Evolutionary conservation across 176 grass and related monocot species (phyloP).

Genomic region (Rhynchospora pubera): DNA sequence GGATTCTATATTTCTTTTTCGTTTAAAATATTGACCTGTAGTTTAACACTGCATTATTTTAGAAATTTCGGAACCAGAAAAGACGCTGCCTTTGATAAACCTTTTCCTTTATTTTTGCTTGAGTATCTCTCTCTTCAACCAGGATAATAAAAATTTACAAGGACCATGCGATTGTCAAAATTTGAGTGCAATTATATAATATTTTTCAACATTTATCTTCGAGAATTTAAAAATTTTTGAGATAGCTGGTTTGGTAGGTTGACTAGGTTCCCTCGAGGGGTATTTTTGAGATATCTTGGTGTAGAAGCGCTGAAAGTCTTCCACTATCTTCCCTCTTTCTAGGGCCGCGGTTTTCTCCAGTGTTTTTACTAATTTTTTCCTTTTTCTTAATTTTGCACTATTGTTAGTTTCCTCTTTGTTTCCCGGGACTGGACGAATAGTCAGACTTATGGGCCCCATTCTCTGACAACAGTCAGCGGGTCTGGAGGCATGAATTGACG

Average conservation of each 20-base stretch:
- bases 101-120: background rate
- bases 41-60: background rate
- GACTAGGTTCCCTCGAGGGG: background rate
- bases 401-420: background rate
- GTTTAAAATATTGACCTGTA: background rate
- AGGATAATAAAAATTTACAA: background rate
- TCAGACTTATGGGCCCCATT: background rate
- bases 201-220: background rate
- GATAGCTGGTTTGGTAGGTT: conserved; percentile 5
- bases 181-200: background rate
- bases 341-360: conserved; percentile 3
- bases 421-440: background rate
- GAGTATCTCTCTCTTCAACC: background rate
- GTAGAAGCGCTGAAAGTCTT: conserved; percentile 13
- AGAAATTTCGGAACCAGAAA: background rate
- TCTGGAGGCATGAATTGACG: conserved; percentile 22
- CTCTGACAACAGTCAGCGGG: conserved; percentile 15
- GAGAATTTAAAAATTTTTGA: background rate
- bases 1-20: background rate
- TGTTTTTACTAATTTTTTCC: background rate
- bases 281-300: background rate
- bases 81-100: background rate
- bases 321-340: conserved; percentile 19
- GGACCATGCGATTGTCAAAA: background rate
- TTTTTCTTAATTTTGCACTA: background rate